Evolutionary conservation across 257 asterid genomes (phyloP).

Genomic region (Henckelia pumila): DNA sequence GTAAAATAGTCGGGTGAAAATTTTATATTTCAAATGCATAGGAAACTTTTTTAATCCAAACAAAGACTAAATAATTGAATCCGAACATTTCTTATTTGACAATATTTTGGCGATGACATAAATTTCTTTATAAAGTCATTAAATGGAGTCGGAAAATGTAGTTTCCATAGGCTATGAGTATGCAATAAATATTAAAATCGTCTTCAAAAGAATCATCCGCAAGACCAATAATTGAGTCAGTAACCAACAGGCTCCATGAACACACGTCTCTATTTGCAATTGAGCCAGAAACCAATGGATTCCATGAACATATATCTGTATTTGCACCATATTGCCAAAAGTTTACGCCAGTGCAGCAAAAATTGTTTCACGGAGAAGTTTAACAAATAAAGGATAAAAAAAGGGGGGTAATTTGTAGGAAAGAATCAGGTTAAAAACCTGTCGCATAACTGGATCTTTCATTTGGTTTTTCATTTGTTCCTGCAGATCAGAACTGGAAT

Average conservation of each 20-base stretch:
- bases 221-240: not conserved
- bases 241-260: not conserved
- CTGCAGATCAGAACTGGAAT: slow-evolving; percentile 66
- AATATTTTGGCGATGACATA: not conserved
- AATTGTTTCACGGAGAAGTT: not conserved
- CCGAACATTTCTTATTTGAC: not conserved
- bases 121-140: no score
- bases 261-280: no score
- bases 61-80: not conserved
- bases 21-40: no score
- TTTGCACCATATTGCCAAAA: slow-evolving; percentile 10
- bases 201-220: not conserved
- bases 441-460: slow-evolving; percentile 96
- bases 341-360: not conserved
- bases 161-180: not conserved
- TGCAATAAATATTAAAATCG: not conserved
- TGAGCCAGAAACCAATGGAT: not conserved
- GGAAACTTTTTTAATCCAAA: not conserved
- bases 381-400: slow-evolving; percentile 7
- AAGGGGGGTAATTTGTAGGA: not conserved
- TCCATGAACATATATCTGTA: slow-evolving; percentile 2
- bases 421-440: slow-evolving; percentile 48
- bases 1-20: no score
- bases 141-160: not conserved
- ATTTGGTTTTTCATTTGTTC: slow-evolving; percentile 93